Evolutionary conservation across 2,329 filamentous ascomycete genomes (phyloP).

Genomic region (Paecilomyces variotii): DNA sequence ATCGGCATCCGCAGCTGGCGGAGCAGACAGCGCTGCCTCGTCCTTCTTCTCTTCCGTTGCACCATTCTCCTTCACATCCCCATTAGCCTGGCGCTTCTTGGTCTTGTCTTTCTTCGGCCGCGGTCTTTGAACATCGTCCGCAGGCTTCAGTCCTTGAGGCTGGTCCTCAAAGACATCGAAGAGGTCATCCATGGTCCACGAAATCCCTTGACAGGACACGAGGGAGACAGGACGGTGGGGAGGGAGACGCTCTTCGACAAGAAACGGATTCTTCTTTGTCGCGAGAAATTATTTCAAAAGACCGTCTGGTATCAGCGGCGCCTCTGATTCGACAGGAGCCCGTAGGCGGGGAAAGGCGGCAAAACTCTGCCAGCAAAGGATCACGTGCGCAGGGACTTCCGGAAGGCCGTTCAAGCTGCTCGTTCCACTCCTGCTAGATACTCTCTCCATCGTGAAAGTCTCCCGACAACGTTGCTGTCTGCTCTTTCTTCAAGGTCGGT

Average conservation of each 20-base stretch:
- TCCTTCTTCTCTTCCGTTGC: conserved; percentile 23
- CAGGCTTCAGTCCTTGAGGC: conserved; percentile 37
- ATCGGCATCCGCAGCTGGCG: conserved; percentile 10
- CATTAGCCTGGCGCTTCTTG: conserved; percentile 83
- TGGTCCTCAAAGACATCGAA: conserved; percentile 75
- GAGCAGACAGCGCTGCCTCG: conserved; percentile 15
- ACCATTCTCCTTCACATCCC: conserved; percentile 55
- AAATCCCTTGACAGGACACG: conserved; percentile 6
- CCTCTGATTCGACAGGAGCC: conserved; percentile 3
- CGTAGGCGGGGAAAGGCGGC: not conserved
- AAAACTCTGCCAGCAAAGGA: not conserved
- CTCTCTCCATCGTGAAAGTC: conserved; percentile 1
- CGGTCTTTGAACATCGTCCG: conserved; percentile 23
- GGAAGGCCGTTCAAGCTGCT: conserved; percentile 5
- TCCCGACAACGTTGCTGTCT: not conserved
- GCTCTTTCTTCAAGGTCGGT: conserved; percentile 22
- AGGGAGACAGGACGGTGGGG: conserved; percentile 7
- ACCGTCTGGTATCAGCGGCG: conserved; percentile 17
- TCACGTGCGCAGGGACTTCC: conserved; percentile 5
- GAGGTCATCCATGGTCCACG: conserved; percentile 60
- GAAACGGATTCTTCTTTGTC: not conserved
- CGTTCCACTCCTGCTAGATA: not conserved
- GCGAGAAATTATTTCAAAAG: conserved; percentile 22
- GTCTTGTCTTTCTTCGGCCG: conserved; percentile 51
- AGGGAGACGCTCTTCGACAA: conserved; percentile 2